These are phyloP conservation scores for Cryphonectria naterciae DNA, from an alignment of 2,329 filamentous ascomycete genomes.

Conservation along the genomic window DNA sequence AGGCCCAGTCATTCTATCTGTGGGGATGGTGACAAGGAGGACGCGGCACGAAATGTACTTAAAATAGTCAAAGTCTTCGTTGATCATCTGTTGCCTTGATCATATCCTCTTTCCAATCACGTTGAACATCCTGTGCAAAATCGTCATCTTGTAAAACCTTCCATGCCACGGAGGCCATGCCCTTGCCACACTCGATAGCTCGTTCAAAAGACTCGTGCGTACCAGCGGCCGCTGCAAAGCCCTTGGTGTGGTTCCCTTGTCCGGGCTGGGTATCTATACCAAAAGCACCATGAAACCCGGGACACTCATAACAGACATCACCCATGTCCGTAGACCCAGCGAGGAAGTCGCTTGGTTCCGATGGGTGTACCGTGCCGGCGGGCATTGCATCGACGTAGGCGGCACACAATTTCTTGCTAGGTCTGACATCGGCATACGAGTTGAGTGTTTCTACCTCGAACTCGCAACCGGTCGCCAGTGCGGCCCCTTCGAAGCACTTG, in stretches of 20 bases:
- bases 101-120: slow-evolving; percentile 40
- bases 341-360: slow-evolving; percentile 36
- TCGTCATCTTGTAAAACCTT: slow-evolving; percentile 35
- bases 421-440: slow-evolving; percentile 38
- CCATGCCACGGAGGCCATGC: slow-evolving; percentile 40
- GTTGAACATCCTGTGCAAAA: slow-evolving; percentile 32
- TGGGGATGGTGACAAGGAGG: neutral
- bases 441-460: slow-evolving; percentile 37
- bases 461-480: slow-evolving; percentile 42
- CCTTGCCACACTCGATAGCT: slow-evolving; percentile 40
- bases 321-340: slow-evolving; percentile 45
- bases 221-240: slow-evolving; percentile 45
- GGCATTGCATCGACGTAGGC: slow-evolving; percentile 39
- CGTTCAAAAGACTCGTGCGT: slow-evolving; percentile 42
- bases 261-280: slow-evolving; percentile 42
- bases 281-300: slow-evolving; percentile 49
- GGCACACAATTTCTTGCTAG: slow-evolving; percentile 21
- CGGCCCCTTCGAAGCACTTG: slow-evolving; percentile 42
- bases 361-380: slow-evolving; percentile 36
- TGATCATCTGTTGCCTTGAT: slow-evolving; percentile 34
- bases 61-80: neutral
- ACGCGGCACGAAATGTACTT: neutral
- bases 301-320: slow-evolving; percentile 49
- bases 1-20: neutral
- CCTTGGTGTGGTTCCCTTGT: slow-evolving; percentile 47